These are phyloP conservation scores for Lathyrus oleraceus DNA, from an alignment of 306 rosid genomes.

Conservation along the genomic window DNA sequence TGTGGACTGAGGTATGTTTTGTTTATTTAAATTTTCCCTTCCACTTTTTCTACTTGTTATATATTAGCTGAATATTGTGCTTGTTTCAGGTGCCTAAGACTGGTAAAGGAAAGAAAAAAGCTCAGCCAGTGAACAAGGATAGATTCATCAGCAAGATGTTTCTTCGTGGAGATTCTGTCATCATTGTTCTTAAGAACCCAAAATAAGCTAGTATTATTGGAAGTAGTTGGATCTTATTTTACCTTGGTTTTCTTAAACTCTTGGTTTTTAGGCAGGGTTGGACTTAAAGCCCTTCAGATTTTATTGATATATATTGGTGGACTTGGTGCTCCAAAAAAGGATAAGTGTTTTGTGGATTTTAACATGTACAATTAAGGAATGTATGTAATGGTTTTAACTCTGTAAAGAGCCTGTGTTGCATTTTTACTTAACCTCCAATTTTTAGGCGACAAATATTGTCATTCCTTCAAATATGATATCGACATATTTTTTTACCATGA, in stretches of 20 bases:
- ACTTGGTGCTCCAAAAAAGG: neutral
- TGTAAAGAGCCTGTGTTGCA: too few species aligned
- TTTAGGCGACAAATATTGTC: too few species aligned
- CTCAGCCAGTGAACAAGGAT: conserved; percentile 89
- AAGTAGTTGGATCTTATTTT: conserved; percentile 9
- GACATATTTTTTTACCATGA: too few species aligned
- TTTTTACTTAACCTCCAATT: too few species aligned
- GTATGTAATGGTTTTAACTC: too few species aligned
- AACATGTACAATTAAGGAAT: too few species aligned
- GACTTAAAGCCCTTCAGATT: neutral
- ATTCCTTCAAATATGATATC: too few species aligned
- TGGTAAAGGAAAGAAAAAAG: conserved; percentile 91
- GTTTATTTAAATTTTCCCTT: neutral
- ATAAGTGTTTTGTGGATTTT: neutral
- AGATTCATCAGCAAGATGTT: conserved; percentile 93
- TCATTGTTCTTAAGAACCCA: conserved; percentile 91
- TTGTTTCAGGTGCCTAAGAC: conserved; percentile 73
- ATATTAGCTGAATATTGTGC: neutral
- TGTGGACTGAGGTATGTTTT: conserved; percentile 92
- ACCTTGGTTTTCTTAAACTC: neutral
- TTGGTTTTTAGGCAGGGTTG: neutral
- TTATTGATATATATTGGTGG: conserved; percentile 8
- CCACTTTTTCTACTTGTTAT: neutral
- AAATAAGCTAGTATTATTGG: conserved; percentile 46
- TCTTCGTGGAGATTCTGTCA: conserved; percentile 85